These are phyloP conservation scores for Irpex sp. DNA, from an alignment of 1,284 basidiomycete genomes.

Conservation along the genomic window DNA sequence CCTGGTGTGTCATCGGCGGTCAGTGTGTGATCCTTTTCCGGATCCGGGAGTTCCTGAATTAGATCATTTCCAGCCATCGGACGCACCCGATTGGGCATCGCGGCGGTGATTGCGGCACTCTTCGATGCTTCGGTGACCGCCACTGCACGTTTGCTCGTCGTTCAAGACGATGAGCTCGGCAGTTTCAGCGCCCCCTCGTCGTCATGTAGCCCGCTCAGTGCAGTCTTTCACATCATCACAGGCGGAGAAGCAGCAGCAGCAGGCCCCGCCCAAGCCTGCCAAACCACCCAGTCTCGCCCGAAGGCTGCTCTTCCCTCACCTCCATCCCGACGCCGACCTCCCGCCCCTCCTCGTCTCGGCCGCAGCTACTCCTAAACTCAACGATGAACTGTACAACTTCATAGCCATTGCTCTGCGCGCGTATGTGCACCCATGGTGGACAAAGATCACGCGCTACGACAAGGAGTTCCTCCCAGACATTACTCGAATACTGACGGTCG, in stretches of 20 bases:
- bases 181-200: constrained; percentile 6
- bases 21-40: background rate
- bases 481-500: constrained; percentile 48
- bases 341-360: constrained; percentile 49
- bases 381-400: constrained; percentile 69
- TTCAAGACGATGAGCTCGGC: constrained; percentile 19
- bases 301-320: constrained; percentile 67
- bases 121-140: background rate
- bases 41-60: background rate
- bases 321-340: constrained; percentile 38
- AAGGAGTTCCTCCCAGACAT: constrained; percentile 74
- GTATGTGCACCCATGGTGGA: constrained; percentile 78
- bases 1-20: background rate
- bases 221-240: constrained; percentile 26
- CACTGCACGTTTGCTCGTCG: background rate
- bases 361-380: constrained; percentile 45
- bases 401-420: constrained; percentile 72
- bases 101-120: background rate
- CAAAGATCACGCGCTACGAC: constrained; percentile 74
- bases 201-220: constrained; percentile 24
- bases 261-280: constrained; percentile 13
- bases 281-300: constrained; percentile 43
- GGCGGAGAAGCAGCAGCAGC: constrained; percentile 20
- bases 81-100: background rate
- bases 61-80: background rate